phyloP scores from a whole-genome alignment of 352 stramenopile genomes.

The Phytophthora aleatoria region DNA sequence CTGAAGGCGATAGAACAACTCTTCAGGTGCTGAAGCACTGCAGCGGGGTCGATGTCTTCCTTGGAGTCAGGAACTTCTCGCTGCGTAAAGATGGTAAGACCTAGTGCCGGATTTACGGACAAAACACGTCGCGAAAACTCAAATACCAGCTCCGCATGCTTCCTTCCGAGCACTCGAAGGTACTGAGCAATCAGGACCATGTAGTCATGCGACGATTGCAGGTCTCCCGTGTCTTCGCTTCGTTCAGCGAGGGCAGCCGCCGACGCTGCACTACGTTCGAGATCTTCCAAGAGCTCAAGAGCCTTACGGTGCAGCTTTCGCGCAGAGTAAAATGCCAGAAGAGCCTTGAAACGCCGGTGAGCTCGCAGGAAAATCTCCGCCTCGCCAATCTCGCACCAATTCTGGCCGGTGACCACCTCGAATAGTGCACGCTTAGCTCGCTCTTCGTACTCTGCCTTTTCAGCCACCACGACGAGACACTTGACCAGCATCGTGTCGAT shows the following conservation, averaged over 20 bases:
- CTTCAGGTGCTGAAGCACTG: slow-evolving; percentile 73
- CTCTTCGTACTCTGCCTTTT: slow-evolving; percentile 44
- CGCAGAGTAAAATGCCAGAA: slow-evolving; percentile 74
- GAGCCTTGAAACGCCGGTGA: slow-evolving; percentile 59
- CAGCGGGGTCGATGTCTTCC: slow-evolving; percentile 67
- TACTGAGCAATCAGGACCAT: slow-evolving; percentile 71
- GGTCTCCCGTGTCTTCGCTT: slow-evolving; percentile 7
- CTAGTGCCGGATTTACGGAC: slow-evolving; percentile 52
- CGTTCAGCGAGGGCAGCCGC: slow-evolving; percentile 14
- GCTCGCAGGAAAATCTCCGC: slow-evolving; percentile 79
- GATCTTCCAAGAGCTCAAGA: slow-evolving; percentile 80
- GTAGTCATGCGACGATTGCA: slow-evolving; percentile 55
- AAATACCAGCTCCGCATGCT: slow-evolving; percentile 74
- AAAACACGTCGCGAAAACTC: slow-evolving; percentile 82
- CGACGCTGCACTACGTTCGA: slow-evolving; percentile 61
- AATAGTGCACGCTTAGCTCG: slow-evolving; percentile 52
- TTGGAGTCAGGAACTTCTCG: slow-evolving; percentile 50
- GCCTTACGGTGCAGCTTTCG: slow-evolving; percentile 79
- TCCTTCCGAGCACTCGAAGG: slow-evolving; percentile 63
- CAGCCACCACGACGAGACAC: slow-evolving; percentile 70
- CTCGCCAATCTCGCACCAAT: slow-evolving; percentile 77
- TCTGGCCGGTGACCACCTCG: slow-evolving; percentile 53
- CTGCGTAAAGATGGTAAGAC: slow-evolving; percentile 82
- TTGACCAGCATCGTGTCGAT: slow-evolving; percentile 87
- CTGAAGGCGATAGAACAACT: slow-evolving; percentile 41